These are phyloP conservation scores for Tilletia setariae DNA, from an alignment of 1,284 basidiomycete species.

Conservation along the genomic window DNA sequence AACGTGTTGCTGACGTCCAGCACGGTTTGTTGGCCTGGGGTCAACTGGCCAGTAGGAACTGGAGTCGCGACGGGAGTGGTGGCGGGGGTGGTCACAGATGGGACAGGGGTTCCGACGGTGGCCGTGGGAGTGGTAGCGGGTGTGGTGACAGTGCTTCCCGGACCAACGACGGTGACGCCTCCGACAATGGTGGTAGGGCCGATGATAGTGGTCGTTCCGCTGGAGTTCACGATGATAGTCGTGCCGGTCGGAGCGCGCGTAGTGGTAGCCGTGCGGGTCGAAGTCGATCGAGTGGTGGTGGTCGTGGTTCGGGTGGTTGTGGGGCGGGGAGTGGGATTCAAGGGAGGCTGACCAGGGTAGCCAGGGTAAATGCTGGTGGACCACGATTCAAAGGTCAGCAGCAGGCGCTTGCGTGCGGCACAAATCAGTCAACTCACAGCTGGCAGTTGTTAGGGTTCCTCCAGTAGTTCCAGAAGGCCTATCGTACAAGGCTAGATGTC, in stretches of 20 bases:
- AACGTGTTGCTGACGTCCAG: slow-evolving; percentile 18
- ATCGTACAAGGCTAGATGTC: neutral
- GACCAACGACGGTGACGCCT: no score
- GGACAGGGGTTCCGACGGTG: neutral
- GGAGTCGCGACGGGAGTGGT: neutral
- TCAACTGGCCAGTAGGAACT: neutral
- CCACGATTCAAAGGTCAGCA: neutral
- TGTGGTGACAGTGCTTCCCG: neutral
- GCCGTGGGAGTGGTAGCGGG: neutral
- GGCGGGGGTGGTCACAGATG: neutral
- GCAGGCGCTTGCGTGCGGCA: neutral
- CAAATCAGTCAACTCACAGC: slow-evolving; percentile 1
- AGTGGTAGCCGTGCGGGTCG: neutral
- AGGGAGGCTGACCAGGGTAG: slow-evolving; percentile 1
- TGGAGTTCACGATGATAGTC: no score
- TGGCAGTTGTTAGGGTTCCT: slow-evolving; percentile 6
- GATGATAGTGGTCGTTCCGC: no score
- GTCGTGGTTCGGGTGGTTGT: neutral
- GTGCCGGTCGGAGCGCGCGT: neutral
- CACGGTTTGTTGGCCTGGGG: neutral
- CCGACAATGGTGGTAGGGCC: no score
- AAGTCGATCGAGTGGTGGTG: neutral
- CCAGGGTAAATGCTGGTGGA: neutral
- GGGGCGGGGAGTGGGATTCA: neutral
- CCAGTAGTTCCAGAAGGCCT: slow-evolving; percentile 12